Base-by-base conservation (phyloP, 192 early-diverging fungal genomes). In the Coemansia sp. region DNA sequence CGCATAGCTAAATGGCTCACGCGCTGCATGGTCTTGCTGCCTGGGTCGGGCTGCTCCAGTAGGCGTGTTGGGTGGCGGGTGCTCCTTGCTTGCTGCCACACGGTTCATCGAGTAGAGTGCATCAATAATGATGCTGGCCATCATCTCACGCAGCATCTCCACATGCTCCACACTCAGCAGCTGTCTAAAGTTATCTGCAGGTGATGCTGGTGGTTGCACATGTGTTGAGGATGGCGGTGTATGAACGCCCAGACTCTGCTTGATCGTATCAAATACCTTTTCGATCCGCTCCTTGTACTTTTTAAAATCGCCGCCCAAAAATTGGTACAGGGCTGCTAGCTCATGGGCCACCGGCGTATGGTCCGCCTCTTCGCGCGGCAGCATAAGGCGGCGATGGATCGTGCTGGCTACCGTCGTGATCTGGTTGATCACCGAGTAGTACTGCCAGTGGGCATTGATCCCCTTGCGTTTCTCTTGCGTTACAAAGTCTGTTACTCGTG, bases 361-460 rank as follows among this genome's bases (percentile, higher is more conserved):
- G 56, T 78, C 74, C 0, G 56, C 61, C 31, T 60, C 61, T 1
- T 26, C 55, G 37, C 18, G 52, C n/a, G 61, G 61, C 6, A 56
- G 37, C 14, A 33, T 38, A 38, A 78, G 57, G 41, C 39, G 65
- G 35, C 57, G 64, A 31, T 78, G 65, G 36, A 78, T 78, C 11
- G 52, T 49, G 45, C 68, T 70, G 12, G 74, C 74, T 5, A 78
- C 74, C 0, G 44, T 50, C 1, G 55, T 57, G 9, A 78, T 70
- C 54, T 78, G 74, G 57, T 78, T 78, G 53, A 78, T 78, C 14
- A 78, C 74, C 46, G 69, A 72, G 59, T 71, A 71, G 57, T 78
- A 78, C 61, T 78, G 74, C 74, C 68, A 78, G 58, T 78, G 74
- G 40, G 74, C 74, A 13, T 78, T 72, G 53, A 78, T 78, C 5